A percentile compares a stretch with the other conserved stretches of the same genome.
These are phyloP conservation scores for Phytophthora agathidicida DNA, from an alignment of 352 stramenopile genomes.

Conservation along the genomic window DNA sequence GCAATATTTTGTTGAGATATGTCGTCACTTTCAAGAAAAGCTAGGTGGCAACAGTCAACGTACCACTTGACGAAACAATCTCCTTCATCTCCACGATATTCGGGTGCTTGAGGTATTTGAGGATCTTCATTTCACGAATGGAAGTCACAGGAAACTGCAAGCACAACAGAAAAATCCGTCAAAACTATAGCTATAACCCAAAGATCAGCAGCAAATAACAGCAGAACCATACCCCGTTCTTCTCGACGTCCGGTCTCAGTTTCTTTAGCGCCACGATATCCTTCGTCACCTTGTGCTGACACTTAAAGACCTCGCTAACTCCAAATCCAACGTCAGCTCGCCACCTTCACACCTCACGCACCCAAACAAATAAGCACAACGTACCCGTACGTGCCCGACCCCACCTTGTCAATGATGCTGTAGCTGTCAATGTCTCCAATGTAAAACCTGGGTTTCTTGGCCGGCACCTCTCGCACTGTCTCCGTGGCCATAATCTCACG, in stretches of 20 bases:
- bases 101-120: slow-evolving; percentile 94
- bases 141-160: slow-evolving; percentile 93
- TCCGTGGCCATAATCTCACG: slow-evolving; percentile 72
- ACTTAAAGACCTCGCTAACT: slow-evolving; percentile 87
- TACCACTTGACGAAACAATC: slow-evolving; percentile 91
- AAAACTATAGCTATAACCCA: no score
- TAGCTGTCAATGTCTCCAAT: slow-evolving; percentile 89
- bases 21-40: slow-evolving; percentile 1
- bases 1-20: slow-evolving; percentile 12
- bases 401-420: slow-evolving; percentile 90
- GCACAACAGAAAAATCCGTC: not conserved
- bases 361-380: slow-evolving; percentile 20
- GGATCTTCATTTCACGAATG: slow-evolving; percentile 98
- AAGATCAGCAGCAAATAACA: not conserved
- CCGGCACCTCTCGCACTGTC: slow-evolving; percentile 36
- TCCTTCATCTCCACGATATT: slow-evolving; percentile 97
- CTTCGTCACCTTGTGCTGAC: slow-evolving; percentile 86
- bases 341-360: not conserved
- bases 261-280: slow-evolving; percentile 90
- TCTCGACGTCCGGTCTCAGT: slow-evolving; percentile 81
- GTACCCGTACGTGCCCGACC: slow-evolving; percentile 86
- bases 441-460: slow-evolving; percentile 71
- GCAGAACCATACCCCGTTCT: slow-evolving; percentile 73
- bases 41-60: slow-evolving; percentile 3
- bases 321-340: slow-evolving; percentile 13